Evolutionary conservation across 2,329 filamentous ascomycete species (phyloP), one percentile per base, ranked within the genome.

Genomic region (Fusarium sororula): DNA sequence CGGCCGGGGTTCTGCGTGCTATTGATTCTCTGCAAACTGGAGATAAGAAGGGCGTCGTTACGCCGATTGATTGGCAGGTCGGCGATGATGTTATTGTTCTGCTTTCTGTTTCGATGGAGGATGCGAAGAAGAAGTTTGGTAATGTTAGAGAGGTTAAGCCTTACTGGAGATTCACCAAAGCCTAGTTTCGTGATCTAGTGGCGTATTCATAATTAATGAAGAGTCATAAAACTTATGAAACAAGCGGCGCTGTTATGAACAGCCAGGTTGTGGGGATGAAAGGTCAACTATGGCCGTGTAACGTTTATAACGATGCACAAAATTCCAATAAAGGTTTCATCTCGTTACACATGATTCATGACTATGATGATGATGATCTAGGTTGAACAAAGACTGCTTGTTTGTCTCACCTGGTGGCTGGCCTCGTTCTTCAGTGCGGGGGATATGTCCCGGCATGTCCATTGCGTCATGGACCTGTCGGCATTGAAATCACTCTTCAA

Each of bases 71-170:
- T 87, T 97, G 94, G 94, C 87, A 91, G 41, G 90, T 91, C 47
- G 94, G 95, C 45, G 92, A 97, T 78, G 95, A 98, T 82, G 94
- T 97, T 75, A 97, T 98, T 81, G 93, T 98, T 70, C 94, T 94
- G 79, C 94, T 95, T 47, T 88, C 87, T 74, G 90, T 98, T 80
- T 92, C 90, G 81, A 95, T 93, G 66, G 93, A 93, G 82, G 92
- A 96, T 85, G 95, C 94, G 80, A 92, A 91, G 88, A 91, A 92
- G 85, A 91, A 97, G 80, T 98, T 97, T 88, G 93, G 94, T 68
- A 88, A 96, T 68, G 88, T 90, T 82, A 86, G 86, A 78, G 87
- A 87, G 74, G 87, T 91, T 80, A 91, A 91, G 87, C 89, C 89
- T 59, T 92, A 95, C 84, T 87, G 94, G 80, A 88, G 93, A 81